These are phyloP conservation scores for Uronychia setigera DNA, from an alignment of 73 alveolate genomes.

Conservation along the genomic window DNA sequence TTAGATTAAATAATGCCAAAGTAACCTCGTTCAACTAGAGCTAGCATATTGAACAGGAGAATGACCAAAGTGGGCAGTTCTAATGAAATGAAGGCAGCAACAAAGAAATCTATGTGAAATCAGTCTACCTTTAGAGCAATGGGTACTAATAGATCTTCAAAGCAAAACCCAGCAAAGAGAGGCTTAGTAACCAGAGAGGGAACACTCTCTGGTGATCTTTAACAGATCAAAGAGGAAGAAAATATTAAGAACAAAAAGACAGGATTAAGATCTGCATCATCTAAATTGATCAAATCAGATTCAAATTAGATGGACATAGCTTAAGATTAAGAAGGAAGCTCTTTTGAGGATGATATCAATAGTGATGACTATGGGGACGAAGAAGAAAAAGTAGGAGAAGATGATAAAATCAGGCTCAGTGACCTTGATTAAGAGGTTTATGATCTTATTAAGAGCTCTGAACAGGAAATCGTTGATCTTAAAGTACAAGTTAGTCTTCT, in stretches of 20 bases:
- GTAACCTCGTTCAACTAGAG: neutral
- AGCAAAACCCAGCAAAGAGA: neutral
- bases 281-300: too few species aligned
- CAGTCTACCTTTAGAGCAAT: neutral
- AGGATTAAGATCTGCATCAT: too few species aligned
- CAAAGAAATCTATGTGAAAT: neutral
- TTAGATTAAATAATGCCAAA: neutral
- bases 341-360: too few species aligned
- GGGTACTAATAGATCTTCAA: neutral
- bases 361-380: conserved; percentile 4
- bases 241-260: too few species aligned
- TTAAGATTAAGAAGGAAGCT: too few species aligned
- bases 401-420: neutral
- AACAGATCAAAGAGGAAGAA: too few species aligned
- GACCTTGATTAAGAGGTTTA: neutral
- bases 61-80: neutral
- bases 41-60: neutral
- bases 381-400: neutral
- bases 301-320: too few species aligned
- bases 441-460: neutral
- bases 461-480: neutral
- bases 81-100: neutral
- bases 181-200: too few species aligned
- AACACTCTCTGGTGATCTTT: too few species aligned
- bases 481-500: neutral